These are phyloP conservation scores for Microbotryum violaceum DNA, from an alignment of 1,284 basidiomycete species.

Conservation along the genomic window DNA sequence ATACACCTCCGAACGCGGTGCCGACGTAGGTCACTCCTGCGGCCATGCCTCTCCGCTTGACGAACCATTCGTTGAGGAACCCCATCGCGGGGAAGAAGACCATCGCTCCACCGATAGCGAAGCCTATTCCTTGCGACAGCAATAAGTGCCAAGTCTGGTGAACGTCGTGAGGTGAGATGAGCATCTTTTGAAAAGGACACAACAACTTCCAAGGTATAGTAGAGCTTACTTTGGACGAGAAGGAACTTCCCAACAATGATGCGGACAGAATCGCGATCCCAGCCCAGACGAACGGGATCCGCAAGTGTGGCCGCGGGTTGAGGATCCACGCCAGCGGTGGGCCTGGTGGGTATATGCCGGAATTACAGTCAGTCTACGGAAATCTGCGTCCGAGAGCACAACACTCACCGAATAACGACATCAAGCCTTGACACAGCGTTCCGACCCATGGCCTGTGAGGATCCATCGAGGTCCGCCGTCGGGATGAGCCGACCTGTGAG, in stretches of 20 bases:
- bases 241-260: slow-evolving; percentile 4
- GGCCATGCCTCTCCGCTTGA: slow-evolving; percentile 44
- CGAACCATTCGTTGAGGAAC: slow-evolving; percentile 48
- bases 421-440: slow-evolving; percentile 8
- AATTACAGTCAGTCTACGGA: too few species aligned
- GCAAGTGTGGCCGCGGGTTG: slow-evolving; percentile 16
- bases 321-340: slow-evolving; percentile 3
- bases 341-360: too few species aligned
- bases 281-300: slow-evolving; percentile 2
- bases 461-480: too few species aligned
- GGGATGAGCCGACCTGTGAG: too few species aligned
- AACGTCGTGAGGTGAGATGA: too few species aligned
- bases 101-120: slow-evolving; percentile 42
- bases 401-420: background rate
- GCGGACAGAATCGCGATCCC: slow-evolving; percentile 6
- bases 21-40: slow-evolving; percentile 46
- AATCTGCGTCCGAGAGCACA: too few species aligned
- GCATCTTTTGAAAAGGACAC: too few species aligned
- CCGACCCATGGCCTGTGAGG: slow-evolving; percentile 10
- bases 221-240: slow-evolving; percentile 4
- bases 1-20: slow-evolving; percentile 41
- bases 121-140: slow-evolving; percentile 44
- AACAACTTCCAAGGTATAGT: too few species aligned
- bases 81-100: slow-evolving; percentile 30
- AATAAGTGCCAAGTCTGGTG: slow-evolving; percentile 37